A percentile compares a stretch with the other conserved stretches of the same genome.
Evolutionary conservation across 2,329 filamentous ascomycete genomes (phyloP).

Genomic region (Periconia sp.): DNA sequence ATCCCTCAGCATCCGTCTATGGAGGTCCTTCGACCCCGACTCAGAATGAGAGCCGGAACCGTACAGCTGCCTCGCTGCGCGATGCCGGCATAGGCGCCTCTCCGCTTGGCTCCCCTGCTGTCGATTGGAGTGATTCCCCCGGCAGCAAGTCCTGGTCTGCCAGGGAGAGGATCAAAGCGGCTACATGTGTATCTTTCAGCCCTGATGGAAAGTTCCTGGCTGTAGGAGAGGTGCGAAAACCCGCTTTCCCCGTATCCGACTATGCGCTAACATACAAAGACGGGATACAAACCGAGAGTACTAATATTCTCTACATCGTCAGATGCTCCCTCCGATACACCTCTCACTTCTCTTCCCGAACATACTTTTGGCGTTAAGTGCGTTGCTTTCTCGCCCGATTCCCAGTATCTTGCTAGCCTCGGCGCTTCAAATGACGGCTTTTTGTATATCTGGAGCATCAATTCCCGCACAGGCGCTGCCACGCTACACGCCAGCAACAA

Average conservation of each 20-base stretch:
- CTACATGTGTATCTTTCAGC: conserved; percentile 88
- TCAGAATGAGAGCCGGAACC: conserved; percentile 60
- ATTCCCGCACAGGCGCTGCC: conserved; percentile 79
- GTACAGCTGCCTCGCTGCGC: conserved; percentile 61
- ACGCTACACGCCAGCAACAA: conserved; percentile 86
- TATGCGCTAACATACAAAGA: conserved; percentile 56
- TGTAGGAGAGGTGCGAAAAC: conserved; percentile 74
- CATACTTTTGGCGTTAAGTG: conserved; percentile 89
- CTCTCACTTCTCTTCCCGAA: conserved; percentile 84
- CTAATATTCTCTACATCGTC: conserved; percentile 82
- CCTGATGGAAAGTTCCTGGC: conserved; percentile 86
- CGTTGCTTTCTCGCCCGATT: conserved; percentile 88
- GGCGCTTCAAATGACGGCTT: conserved; percentile 92
- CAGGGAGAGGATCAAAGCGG: conserved; percentile 90
- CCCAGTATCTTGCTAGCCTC: conserved; percentile 84
- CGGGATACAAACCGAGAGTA: conserved; percentile 89
- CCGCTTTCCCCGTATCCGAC: not conserved
- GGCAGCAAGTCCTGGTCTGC: conserved; percentile 80
- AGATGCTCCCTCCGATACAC: conserved; percentile 79
- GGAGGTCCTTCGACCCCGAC: conserved; percentile 61
- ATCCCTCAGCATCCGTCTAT: conserved; percentile 62
- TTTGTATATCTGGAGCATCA: conserved; percentile 87
- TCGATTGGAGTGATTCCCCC: conserved; percentile 64
- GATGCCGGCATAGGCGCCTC: conserved; percentile 54
- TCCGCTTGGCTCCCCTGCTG: conserved; percentile 54